Evolutionary conservation across 1,139 yeast species (phyloP), one percentile per base, ranked within the genome.

Genomic region (Saccharomycopsis hybrid): DNA sequence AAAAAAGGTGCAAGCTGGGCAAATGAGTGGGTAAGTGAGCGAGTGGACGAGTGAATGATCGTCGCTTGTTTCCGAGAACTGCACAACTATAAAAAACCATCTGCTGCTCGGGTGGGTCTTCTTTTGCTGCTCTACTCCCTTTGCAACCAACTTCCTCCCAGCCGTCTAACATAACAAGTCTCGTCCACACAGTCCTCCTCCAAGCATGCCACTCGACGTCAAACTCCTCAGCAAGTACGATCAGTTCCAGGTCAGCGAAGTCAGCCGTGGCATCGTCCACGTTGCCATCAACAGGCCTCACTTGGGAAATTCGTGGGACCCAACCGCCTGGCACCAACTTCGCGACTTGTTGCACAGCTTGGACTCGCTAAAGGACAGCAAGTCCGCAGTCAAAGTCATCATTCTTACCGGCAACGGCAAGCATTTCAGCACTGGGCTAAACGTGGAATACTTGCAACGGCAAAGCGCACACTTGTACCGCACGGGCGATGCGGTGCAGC

Each of bases 371-470:
- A 57, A 64, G 18, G 68, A 72, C 5, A 65, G 63, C 2, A n/a
- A n/a, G n/a, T n/a, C n/a, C n/a, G n/a, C n/a, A n/a, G 76, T 80
- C 43, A 73, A 77, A 32, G 77, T 73, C 29, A 77, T 84, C 42
- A 72, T 85, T 4, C 68, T 86, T 1, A 75, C 82, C 1, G 80
- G 81, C 0, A 68, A 64, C 1, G 85, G 85, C 25, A 66, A 64
- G 43, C 71, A 82, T 1, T 83, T 85, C 59, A 71, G 82, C 30
- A 73, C 88, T 8, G 95, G 95, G 0, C 70, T 85, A 55, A 84
- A 85, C 59, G 65, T 85, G 57, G 53, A 40, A 2, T 49, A 24
- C 28, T 18, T 32, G 25, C 25, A 24, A 11, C n/a, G n/a, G n/a
- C n/a, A n/a, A n/a, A n/a, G n/a, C n/a, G n/a, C n/a, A n/a, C n/a